Conservation (phyloP, 2,329 filamentous ascomycete genomes). For the Alternaria postmessia region DNA sequence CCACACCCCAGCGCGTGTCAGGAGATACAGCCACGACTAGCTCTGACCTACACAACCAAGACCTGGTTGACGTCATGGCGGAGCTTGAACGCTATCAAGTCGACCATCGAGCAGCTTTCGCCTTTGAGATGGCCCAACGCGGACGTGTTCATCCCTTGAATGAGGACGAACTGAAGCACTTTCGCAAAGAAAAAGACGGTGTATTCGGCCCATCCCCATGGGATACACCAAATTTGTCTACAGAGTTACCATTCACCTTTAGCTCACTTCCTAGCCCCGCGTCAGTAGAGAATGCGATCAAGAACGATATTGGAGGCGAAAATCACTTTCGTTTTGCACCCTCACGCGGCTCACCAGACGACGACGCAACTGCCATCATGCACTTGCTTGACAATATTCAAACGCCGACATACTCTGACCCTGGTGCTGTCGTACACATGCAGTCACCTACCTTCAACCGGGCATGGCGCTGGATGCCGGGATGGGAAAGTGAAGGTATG, state of each 20-base stretch:
- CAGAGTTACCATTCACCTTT: slow-evolving; percentile 1
- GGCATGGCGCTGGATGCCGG: background rate
- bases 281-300: slow-evolving; percentile 9
- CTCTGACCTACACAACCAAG: slow-evolving; percentile 15
- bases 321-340: slow-evolving; percentile 18
- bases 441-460: slow-evolving; percentile 18
- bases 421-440: slow-evolving; percentile 18
- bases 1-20: background rate
- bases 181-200: slow-evolving; percentile 8
- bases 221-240: slow-evolving; percentile 13
- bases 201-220: slow-evolving; percentile 6
- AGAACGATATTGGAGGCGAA: slow-evolving; percentile 11
- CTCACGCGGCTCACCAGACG: slow-evolving; percentile 6
- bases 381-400: slow-evolving; percentile 18
- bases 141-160: slow-evolving; percentile 13
- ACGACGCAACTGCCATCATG: slow-evolving; percentile 9
- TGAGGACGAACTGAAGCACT: slow-evolving; percentile 7
- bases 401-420: slow-evolving; percentile 7
- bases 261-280: background rate
- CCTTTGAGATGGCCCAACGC: slow-evolving; percentile 1
- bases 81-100: slow-evolving; percentile 12
- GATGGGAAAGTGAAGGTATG: slow-evolving; percentile 11
- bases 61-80: slow-evolving; percentile 18
- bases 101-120: slow-evolving; percentile 1
- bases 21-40: background rate